These are phyloP conservation scores for Termitomyces sp. DNA, from an alignment of 768 basidiomycete genomes.

Conservation along the genomic window DNA sequence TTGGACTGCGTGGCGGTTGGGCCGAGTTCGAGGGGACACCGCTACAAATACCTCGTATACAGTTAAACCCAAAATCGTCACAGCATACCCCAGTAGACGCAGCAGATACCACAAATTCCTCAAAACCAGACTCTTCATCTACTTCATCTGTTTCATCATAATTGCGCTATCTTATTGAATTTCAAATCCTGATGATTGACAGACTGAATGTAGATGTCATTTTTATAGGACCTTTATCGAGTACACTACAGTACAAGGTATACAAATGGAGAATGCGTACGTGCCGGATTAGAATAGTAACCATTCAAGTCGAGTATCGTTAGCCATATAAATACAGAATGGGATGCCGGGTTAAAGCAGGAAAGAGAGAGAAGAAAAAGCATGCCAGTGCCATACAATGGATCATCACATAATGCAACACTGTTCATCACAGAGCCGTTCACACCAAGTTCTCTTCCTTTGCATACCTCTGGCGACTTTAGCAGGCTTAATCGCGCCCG, in stretches of 20 bases:
- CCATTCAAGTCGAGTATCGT: not conserved
- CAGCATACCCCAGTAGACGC: constrained; percentile 3
- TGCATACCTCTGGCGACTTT: not conserved
- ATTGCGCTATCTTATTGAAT: not conserved
- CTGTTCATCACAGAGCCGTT: constrained; percentile 16
- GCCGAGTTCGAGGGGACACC: constrained; percentile 61
- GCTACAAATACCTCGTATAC: constrained; percentile 27
- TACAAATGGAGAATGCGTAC: not conserved
- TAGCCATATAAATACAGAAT: not conserved
- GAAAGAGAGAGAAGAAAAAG: not conserved
- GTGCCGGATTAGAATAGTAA: not conserved
- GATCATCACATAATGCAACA: constrained; percentile 21
- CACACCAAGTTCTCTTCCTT: constrained; percentile 13
- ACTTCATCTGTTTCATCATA: not conserved
- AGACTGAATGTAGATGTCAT: not conserved
- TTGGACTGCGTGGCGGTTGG: constrained; percentile 60
- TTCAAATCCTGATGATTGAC: not conserved
- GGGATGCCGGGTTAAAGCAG: not conserved
- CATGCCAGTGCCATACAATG: not conserved
- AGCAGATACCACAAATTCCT: constrained; percentile 8
- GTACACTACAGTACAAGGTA: not conserved
- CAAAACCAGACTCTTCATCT: constrained; percentile 3
- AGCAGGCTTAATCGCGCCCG: constrained; percentile 23
- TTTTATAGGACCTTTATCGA: not conserved
- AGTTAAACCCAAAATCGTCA: not conserved